Evolutionary conservation across 768 basidiomycete genomes (phyloP).

Genomic region (Collybia mongolica): DNA sequence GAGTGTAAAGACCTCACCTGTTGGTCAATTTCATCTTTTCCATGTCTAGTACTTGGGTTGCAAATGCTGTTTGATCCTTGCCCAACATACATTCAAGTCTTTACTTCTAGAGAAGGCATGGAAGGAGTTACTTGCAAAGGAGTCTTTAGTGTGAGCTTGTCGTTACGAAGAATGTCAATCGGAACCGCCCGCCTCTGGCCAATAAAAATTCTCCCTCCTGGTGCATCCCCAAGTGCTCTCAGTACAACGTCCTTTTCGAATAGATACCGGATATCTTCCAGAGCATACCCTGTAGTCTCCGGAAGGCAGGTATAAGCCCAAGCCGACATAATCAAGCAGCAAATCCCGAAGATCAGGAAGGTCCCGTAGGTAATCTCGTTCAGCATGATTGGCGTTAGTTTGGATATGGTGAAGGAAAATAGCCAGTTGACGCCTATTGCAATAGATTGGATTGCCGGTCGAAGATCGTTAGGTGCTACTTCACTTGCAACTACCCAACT

Average conservation of each 20-base stretch:
- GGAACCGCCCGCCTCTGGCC: conserved; percentile 21
- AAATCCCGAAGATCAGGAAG: conserved; percentile 40
- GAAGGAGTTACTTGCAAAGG: too few relatives aligned
- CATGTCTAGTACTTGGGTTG: too few relatives aligned
- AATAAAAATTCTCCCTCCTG: conserved; percentile 34
- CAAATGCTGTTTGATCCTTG: too few relatives aligned
- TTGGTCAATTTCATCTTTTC: too few relatives aligned
- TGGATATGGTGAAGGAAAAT: conserved; percentile 44
- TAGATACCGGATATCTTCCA: conserved; percentile 45
- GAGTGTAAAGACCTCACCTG: too few relatives aligned
- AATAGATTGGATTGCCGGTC: conserved; percentile 33
- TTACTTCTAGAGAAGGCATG: too few relatives aligned
- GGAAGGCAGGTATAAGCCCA: conserved; percentile 47
- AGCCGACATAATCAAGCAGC: conserved; percentile 36
- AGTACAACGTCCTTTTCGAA: conserved; percentile 38
- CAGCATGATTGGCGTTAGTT: conserved; percentile 37
- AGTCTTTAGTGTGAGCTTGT: background rate
- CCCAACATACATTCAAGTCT: too few relatives aligned
- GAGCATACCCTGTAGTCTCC: conserved; percentile 42
- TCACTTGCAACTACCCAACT: conserved; percentile 43
- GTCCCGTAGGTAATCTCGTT: conserved; percentile 34
- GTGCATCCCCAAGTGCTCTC: conserved; percentile 38
- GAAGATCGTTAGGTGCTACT: conserved; percentile 43
- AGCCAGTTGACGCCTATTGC: conserved; percentile 44
- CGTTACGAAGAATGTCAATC: conserved; percentile 20